These are phyloP conservation scores for Thymus mandschuricus DNA, from an alignment of 257 asterid species.

Conservation along the genomic window DNA sequence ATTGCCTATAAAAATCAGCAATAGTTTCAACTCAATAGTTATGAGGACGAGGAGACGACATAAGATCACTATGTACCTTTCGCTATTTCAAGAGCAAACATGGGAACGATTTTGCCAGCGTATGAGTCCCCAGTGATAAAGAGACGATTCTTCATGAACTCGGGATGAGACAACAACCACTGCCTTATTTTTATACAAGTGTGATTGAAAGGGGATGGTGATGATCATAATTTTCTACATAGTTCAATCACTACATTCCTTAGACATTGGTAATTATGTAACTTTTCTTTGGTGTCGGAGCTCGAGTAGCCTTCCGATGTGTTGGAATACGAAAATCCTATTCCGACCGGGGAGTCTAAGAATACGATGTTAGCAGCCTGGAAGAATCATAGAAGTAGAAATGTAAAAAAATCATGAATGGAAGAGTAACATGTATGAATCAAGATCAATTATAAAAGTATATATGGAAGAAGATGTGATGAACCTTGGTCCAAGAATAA, in stretches of 20 bases:
- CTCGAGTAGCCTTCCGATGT: conserved; percentile 30
- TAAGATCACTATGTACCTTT: conserved; percentile 33
- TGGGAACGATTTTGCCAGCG: conserved; percentile 49
- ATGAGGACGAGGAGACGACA: neutral
- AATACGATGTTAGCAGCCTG: conserved; percentile 53
- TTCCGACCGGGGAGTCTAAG: conserved; percentile 51
- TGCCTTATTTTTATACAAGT: conserved; percentile 27
- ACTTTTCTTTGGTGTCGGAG: conserved; percentile 34
- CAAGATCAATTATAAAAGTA: too few relatives aligned
- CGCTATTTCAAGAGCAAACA: conserved; percentile 46
- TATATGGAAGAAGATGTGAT: too few relatives aligned
- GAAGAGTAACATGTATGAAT: too few relatives aligned
- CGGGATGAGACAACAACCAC: conserved; percentile 63
- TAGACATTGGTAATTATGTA: conserved; percentile 33
- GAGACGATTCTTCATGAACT: conserved; percentile 40
- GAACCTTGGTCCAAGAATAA: conserved; percentile 74
- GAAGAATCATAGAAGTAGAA: too few relatives aligned
- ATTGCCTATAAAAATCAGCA: conserved; percentile 39
- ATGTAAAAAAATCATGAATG: too few relatives aligned
- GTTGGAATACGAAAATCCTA: conserved; percentile 53
- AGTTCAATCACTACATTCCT: neutral
- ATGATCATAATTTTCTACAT: too few relatives aligned
- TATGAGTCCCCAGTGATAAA: conserved; percentile 64
- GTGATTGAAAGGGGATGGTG: too few relatives aligned
- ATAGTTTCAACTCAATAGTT: neutral